phyloP scores from a whole-genome alignment of 805 yeast genomes.

The Sugiyamaella americana region DNA sequence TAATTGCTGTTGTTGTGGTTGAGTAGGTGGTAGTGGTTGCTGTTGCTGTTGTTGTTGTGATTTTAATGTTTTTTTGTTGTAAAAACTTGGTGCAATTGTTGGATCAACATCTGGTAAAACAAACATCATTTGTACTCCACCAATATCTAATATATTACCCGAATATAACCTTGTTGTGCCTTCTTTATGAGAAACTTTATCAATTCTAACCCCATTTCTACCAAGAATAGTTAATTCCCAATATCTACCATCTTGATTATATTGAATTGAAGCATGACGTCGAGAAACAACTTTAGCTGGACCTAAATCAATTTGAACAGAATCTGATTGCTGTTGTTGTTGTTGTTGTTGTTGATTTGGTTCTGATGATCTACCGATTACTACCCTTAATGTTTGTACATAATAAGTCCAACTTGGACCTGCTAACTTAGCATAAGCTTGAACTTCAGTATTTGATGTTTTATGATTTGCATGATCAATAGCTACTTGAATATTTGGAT shows the following conservation, averaged over 20 bases:
- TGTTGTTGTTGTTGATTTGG: slow-evolving; percentile 24
- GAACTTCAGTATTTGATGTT: slow-evolving; percentile 64
- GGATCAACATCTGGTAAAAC: slow-evolving; percentile 90
- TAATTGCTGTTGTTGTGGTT: background rate
- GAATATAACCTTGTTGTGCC: slow-evolving; percentile 49
- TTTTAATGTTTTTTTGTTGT: background rate
- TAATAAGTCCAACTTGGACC: slow-evolving; percentile 92
- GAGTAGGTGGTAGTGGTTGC: background rate
- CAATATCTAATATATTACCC: slow-evolving; percentile 90
- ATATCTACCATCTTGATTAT: slow-evolving; percentile 62
- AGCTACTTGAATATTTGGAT: slow-evolving; percentile 71
- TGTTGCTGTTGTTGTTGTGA: background rate
- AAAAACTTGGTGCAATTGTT: slow-evolving; percentile 39
- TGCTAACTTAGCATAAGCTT: slow-evolving; percentile 95
- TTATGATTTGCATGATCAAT: slow-evolving; percentile 66
- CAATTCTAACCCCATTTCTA: slow-evolving; percentile 89
- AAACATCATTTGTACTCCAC: slow-evolving; percentile 99
- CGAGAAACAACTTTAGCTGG: slow-evolving; percentile 97
- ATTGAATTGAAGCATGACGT: slow-evolving; percentile 77
- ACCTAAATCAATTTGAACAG: slow-evolving; percentile 81
- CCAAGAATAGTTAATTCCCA: slow-evolving; percentile 88
- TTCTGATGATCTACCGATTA: slow-evolving; percentile 80
- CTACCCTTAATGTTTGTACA: slow-evolving; percentile 67
- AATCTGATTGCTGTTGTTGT: slow-evolving; percentile 1
- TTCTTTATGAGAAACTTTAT: slow-evolving; percentile 48